A percentile compares a stretch with the other conserved stretches of the same genome.
These are phyloP conservation scores for Aureobasidium uvarum DNA, from an alignment of 2,329 filamentous ascomycete species.

Conservation along the genomic window DNA sequence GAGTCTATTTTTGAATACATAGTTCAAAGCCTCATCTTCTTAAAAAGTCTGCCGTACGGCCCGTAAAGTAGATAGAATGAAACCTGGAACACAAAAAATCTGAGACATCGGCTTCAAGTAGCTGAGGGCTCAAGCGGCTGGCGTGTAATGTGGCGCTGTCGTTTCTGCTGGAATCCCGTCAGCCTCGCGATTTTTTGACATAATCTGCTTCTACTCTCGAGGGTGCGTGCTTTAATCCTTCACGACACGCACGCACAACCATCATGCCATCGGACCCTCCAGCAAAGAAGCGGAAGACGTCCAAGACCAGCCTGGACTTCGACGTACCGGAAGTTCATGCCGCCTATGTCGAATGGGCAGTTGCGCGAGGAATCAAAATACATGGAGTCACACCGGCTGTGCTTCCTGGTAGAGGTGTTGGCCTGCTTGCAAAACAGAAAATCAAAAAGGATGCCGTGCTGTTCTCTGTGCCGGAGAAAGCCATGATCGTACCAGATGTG, in stretches of 20 bases:
- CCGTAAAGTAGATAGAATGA: background rate
- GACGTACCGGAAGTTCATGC: conserved; percentile 42
- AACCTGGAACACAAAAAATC: background rate
- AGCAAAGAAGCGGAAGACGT: conserved; percentile 8
- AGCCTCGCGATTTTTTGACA: conserved; percentile 80
- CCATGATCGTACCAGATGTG: conserved; percentile 64
- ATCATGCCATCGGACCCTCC: conserved; percentile 7
- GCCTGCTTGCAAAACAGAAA: conserved; percentile 67
- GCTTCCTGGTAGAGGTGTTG: conserved; percentile 72
- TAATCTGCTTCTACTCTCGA: conserved; percentile 72
- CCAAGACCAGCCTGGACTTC: background rate
- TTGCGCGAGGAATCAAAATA: conserved; percentile 62
- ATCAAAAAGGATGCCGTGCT: conserved; percentile 63
- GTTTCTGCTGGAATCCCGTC: conserved; percentile 67
- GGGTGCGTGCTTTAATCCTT: conserved; percentile 57
- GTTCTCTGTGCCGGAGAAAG: conserved; percentile 62
- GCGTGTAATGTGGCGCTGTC: conserved; percentile 46
- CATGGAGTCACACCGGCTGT: conserved; percentile 64
- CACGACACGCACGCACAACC: conserved; percentile 3
- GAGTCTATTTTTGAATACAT: background rate
- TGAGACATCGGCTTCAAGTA: background rate
- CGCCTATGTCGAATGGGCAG: conserved; percentile 67
- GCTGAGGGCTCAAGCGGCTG: background rate
- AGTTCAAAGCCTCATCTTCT: background rate
- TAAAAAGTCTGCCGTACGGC: background rate